A percentile compares a stretch with the other conserved stretches of the same genome.
Conservation (phyloP, 495 filamentous ascomycete genomes). For the Cercophora newfieldiana region DNA sequence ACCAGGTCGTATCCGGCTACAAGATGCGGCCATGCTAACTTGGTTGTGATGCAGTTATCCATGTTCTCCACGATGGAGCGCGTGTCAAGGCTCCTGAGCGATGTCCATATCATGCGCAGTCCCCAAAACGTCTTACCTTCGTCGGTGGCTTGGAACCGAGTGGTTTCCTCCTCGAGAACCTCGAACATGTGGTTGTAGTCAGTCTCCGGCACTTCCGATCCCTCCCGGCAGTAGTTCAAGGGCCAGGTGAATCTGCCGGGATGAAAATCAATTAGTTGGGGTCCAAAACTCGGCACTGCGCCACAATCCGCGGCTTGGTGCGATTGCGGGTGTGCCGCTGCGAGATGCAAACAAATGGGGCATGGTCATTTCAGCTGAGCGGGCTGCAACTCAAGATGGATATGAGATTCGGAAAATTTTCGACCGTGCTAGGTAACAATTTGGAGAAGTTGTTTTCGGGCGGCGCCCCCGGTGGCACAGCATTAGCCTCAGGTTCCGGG, state of each 20-base stretch:
- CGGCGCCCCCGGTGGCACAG: neutral
- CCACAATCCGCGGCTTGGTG: neutral
- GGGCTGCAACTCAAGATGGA: neutral
- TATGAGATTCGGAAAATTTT: neutral
- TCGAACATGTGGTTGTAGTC: slow-evolving; percentile 66
- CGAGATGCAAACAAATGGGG: neutral
- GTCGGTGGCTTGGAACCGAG: slow-evolving; percentile 67
- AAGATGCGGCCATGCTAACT: slow-evolving; percentile 72
- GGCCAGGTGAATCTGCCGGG: slow-evolving; percentile 55
- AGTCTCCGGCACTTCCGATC: slow-evolving; percentile 58
- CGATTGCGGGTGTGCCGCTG: neutral
- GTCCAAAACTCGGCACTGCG: neutral
- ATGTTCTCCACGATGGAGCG: slow-evolving; percentile 72
- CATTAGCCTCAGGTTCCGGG: neutral
- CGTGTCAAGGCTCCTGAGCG: slow-evolving; percentile 60
- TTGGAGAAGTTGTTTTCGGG: neutral
- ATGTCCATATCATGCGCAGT: slow-evolving; percentile 84
- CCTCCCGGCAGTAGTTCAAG: slow-evolving; percentile 60
- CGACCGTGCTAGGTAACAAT: neutral
- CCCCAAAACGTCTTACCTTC: slow-evolving; percentile 76
- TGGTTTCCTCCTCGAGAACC: slow-evolving; percentile 76
- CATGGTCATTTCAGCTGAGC: neutral
- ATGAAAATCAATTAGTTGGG: neutral
- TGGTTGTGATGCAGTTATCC: slow-evolving; percentile 80
- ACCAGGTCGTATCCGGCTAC: slow-evolving; percentile 89